Base-by-base conservation (phyloP, 2,329 filamentous ascomycete genomes). In the Lachnellula cervina region DNA sequence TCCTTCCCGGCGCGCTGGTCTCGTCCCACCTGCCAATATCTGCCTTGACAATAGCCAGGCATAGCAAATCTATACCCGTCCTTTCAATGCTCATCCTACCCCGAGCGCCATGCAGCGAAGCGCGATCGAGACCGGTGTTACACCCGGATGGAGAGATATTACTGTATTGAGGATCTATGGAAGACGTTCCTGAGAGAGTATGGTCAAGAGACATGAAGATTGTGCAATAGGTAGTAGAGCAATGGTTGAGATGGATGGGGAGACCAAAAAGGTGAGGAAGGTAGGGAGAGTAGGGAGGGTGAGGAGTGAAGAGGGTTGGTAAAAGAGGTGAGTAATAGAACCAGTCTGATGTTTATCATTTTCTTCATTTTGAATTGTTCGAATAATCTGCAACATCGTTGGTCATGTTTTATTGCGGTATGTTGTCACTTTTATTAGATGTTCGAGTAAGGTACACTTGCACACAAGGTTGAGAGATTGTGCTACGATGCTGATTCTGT, bases 61-160 rank as follows among this genome's bases (percentile, higher is more conserved):
- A n/a, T n/a, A n/a, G n/a, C n/a, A n/a, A n/a, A 54, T 14, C 37
- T 44, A 54, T 37, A 40, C 44, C 9, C 21, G 35, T 34, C 51
- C 9, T 54, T 48, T 21, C 13, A 42, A 37, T 54, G 51, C 23
- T 16, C 51, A n/a, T 23, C 37, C 5, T 54, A 35, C 37, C 51
- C 37, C 5, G 43, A 28, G 21, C 43, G 51, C 6, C 45, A 42
- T 23, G 51, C 45, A n/a, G 49, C 44, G 2, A 49, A 54, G 43
- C 51, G 51, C 8, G 44, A 42, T 8, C 5, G 42, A 34, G 45
- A 49, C 35, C 44, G 51, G 8, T 19, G n/a, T n/a, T n/a, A n/a
- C n/a, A n/a, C n/a, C n/a, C 16, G 25, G 3, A 34, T 7, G 4
- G 51, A 54, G 16, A 17, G 4, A 17, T 54, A 49, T 17, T 54